Base-by-base conservation (phyloP, 495 filamentous ascomycete genomes). In the Aspergillus hancockii region DNA sequence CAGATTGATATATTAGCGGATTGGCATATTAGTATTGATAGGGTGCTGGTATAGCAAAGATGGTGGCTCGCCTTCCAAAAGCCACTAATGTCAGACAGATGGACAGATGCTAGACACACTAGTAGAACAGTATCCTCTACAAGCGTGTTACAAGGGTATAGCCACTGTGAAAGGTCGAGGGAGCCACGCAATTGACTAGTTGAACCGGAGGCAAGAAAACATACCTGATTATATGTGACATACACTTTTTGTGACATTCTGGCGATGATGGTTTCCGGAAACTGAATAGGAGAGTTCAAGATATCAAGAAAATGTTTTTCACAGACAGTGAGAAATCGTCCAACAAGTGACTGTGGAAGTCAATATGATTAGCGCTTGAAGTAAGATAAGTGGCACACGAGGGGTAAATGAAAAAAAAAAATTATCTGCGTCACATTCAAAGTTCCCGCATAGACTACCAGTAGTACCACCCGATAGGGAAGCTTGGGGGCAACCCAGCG, bases 211-310 rank as follows among this genome's bases (percentile, higher is more conserved):
- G 34, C 40, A 56, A 32, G 57, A n/a, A 40, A 54, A 67, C 83
- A 72, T 80, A 93, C 91, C 86, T 97, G 84, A 73, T 97, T 97
- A 73, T 97, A 97, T 58, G 92, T 95, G 71, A 97, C 87, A 75
- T 96, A 97, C 67, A 92, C 73, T 71, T 96, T 96, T 73, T 93
- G 82, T 53, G 91, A 83, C 90, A 97, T 96, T 8, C 70, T 87
- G 75, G 56, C 58, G 34, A 57, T 49, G 57, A 62, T 30, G 54
- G 47, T 18, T 13, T 31, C 16, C 21, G 31, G 13, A 40, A 54
- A 21, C 25, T n/a, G 59, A 31, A 54, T 30, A 49, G 52, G 59
- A 45, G 12, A 40, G 23, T 31, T 16, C 41, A 43, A 57, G 6
- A 34, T 41, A 46, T 40, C 5, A 36, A 40, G 21, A 14, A 41